Evolutionary conservation across 148 eudicot genomes (phyloP), one percentile per base, ranked within the genome.

Genomic region (Rhododendron williamsianum): DNA sequence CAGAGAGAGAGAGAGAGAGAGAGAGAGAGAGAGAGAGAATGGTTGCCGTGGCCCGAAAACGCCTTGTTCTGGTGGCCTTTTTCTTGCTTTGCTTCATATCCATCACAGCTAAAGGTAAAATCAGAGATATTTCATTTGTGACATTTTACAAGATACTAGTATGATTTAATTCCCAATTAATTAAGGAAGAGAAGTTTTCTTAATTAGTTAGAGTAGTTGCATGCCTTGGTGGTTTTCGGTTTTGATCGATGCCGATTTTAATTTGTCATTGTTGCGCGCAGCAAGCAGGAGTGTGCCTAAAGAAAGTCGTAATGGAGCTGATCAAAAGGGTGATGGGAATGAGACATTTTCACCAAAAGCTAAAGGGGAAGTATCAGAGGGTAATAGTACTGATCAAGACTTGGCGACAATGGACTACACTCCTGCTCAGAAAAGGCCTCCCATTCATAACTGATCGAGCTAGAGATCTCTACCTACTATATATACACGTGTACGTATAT

Each of bases 351-450:
- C 6, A 18, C 41, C 25, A 48, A 46, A 27, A 67, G 38, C 21
- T 41, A n/a, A n/a, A 4, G 33, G 78, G 56, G 38, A 67, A 67
- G 10, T n/a, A 83, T 21, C 56, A 48, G 78, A 27, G 2, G 21
- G 16, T 48, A 54, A 71, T 33, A 13, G 36, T 30, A 30, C 30
- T 30, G 41, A 13, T n/a, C 5, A 67, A 83, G 78, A 71, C 8
- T 83, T 83, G 78, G 15, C 27, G 58, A 46, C 78, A 9, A 71
- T 83, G 60, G 85, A 83, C 38, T 83, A 83, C 72, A 71, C 85
- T 67, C 85, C 85, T 15, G 85, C 85, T 3, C 18, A 23, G 19
- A 83, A 83, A 54, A 83, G 30, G 85, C 78, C 85, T 67, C 85
- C 85, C 18, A 83, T 83, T 67, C 85, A 83, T 46, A 83, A 83